Evolutionary conservation across 1,284 basidiomycete genomes (phyloP), one percentile per base, ranked within the genome.

Genomic region (Thelephora terrestris): DNA sequence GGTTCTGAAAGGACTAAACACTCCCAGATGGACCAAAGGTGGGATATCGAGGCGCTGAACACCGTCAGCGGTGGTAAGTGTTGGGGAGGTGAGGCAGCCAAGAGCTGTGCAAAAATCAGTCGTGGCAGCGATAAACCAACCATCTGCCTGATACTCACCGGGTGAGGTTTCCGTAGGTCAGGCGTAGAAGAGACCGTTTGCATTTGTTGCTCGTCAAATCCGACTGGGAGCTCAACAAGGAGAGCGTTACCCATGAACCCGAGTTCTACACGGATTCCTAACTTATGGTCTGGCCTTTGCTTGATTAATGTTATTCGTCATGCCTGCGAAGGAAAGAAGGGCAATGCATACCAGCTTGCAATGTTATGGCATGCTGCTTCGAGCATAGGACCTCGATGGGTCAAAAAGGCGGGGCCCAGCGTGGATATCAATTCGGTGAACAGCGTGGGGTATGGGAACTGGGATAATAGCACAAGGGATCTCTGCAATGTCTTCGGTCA

Each of bases 11-110:
- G 71, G 0, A 94, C 73, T 1, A 95, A 68, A 50, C 91, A 91
- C 64, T 96, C 92, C 92, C 93, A 96, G 47, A 96, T 75, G 2
- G 91, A 86, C 88, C 91, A 93, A n/a, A 95, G 62, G 47, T 92
- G 79, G 0, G 83, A 69, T 16, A 95, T 62, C 46, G 83, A 82
- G 1, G 83, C 76, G 57, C 85, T 81, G 53, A 95, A 86, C 0
- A 90, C 73, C 18, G 75, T 66, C 16, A 96, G 61, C 1, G 87
- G 83, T 0, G 87, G 76, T 1, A 85, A 79, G 3, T 72, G 62
- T 5, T 85, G 77, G 0, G 83, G 74, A 1, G 87, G 76, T 4
- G 86, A 71, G 0, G 87, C 85, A 0, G 90, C 91, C 3, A 95
- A 71, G 36, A 94, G 78, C 85, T 92, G 59, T 27, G 46, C 17